Conservation (phyloP, 352 stramenopile species). For the Phytophthora melonis region DNA sequence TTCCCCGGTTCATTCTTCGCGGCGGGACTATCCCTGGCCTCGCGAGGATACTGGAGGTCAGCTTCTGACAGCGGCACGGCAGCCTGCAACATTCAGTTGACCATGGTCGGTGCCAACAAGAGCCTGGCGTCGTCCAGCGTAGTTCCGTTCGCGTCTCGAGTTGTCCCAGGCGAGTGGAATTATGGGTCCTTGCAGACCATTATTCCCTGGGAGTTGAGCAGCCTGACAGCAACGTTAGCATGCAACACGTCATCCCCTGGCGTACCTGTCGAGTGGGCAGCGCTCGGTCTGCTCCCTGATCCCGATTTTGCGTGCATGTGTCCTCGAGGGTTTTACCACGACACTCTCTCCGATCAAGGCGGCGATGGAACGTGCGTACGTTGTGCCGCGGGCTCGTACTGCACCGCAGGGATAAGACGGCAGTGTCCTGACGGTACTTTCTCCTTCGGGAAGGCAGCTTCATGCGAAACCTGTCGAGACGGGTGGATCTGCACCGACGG, state of each 20-base stretch:
- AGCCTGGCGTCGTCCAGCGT: constrained; percentile 22
- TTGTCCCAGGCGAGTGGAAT: constrained; percentile 37
- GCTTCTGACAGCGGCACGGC: constrained; percentile 3
- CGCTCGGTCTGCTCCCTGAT: constrained; percentile 63
- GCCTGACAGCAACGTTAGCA: constrained; percentile 40
- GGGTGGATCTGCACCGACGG: constrained; percentile 73
- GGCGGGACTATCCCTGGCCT: constrained; percentile 46
- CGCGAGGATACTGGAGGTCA: constrained; percentile 51
- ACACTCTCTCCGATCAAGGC: constrained; percentile 21
- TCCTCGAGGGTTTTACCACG: constrained; percentile 65
- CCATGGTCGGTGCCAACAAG: constrained; percentile 36
- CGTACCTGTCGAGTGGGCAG: constrained; percentile 56
- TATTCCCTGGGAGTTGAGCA: constrained; percentile 53
- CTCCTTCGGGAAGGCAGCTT: constrained; percentile 65
- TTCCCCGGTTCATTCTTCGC: constrained; percentile 53
- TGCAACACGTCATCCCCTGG: constrained; percentile 54
- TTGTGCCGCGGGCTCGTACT: constrained; percentile 70
- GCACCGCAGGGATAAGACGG: constrained; percentile 60
- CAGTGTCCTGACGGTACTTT: constrained; percentile 57
- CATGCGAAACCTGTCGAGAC: constrained; percentile 63
- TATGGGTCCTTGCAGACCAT: constrained; percentile 44
- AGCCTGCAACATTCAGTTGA: constrained; percentile 39
- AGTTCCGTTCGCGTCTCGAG: constrained; percentile 19
- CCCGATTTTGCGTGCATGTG: constrained; percentile 64
- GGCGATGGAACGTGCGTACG: constrained; percentile 45